Conservation (phyloP, 805 yeast species). For the Zygotorulaspora chibaensis region DNA sequence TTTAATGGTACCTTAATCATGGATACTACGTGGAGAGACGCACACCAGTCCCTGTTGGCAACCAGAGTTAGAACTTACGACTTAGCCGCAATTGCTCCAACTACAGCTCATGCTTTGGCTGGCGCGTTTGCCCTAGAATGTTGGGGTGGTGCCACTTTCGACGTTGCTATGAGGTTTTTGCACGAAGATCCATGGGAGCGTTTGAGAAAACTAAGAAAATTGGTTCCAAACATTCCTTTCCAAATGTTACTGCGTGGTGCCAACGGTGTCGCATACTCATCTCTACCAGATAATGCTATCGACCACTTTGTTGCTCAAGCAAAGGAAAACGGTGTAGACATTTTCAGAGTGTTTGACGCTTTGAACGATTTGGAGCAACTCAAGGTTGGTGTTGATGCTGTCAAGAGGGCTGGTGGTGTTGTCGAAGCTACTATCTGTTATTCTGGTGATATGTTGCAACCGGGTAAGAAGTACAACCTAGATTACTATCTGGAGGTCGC, state of each 20-base stretch:
- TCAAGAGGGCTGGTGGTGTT: slow-evolving; percentile 97
- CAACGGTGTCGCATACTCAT: slow-evolving; percentile 97
- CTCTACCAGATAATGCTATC: slow-evolving; percentile 97
- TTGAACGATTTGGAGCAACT: slow-evolving; percentile 94
- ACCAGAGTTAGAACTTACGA: slow-evolving; percentile 96
- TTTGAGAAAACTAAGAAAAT: slow-evolving; percentile 76
- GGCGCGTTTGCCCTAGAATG: slow-evolving; percentile 96
- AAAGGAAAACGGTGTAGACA: slow-evolving; percentile 92
- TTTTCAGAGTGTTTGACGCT: slow-evolving; percentile 97
- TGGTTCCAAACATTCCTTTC: slow-evolving; percentile 98
- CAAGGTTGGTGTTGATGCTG: slow-evolving; percentile 97
- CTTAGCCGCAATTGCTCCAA: slow-evolving; percentile 83
- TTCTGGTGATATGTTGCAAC: slow-evolving; percentile 97
- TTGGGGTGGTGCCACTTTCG: slow-evolving; percentile 99
- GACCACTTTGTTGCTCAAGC: slow-evolving; percentile 96
- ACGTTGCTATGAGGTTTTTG: slow-evolving; percentile 96
- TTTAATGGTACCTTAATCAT: slow-evolving; percentile 85
- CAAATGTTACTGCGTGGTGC: slow-evolving; percentile 99
- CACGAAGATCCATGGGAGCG: slow-evolving; percentile 99
- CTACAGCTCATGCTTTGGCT: slow-evolving; percentile 84
- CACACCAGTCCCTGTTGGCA: slow-evolving; percentile 95
- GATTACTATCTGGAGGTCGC: slow-evolving; percentile 81
- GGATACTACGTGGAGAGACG: slow-evolving; percentile 99
- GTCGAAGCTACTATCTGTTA: slow-evolving; percentile 98
- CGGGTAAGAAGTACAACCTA: slow-evolving; percentile 93